phyloP scores from a whole-genome alignment of 441 rosid species.

The Hura crepitans region DNA sequence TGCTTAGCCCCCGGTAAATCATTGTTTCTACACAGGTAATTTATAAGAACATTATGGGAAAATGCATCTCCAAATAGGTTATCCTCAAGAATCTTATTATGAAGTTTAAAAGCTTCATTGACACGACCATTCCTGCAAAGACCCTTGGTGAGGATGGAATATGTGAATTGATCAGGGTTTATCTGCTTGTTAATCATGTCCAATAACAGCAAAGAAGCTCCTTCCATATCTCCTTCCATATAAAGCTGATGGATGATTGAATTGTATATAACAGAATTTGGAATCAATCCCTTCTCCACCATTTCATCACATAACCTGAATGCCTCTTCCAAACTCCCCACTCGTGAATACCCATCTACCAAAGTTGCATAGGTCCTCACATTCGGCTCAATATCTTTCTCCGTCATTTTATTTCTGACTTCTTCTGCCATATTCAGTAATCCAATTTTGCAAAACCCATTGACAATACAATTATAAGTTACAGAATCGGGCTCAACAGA shows the following conservation, averaged over 20 bases:
- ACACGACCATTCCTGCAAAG: conserved; percentile 44
- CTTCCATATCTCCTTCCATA: conserved; percentile 60
- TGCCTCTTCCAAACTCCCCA: conserved; percentile 49
- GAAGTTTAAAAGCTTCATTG: conserved; percentile 44
- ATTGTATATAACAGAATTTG: conserved; percentile 63
- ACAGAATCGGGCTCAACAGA: conserved; percentile 46
- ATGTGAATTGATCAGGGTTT: conserved; percentile 46
- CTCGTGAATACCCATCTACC: conserved; percentile 60
- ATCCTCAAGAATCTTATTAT: conserved; percentile 34
- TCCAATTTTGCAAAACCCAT: conserved; percentile 62
- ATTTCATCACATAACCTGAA: conserved; percentile 46
- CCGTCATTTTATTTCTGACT: conserved; percentile 40
- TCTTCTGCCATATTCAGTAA: conserved; percentile 39
- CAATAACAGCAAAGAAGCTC: conserved; percentile 38
- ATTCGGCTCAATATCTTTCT: conserved; percentile 52
- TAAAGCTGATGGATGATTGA: conserved; percentile 62
- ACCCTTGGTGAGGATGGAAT: conserved; percentile 46
- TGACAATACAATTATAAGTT: conserved; percentile 54
- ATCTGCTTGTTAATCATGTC: conserved; percentile 45
- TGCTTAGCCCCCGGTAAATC: conserved; percentile 43
- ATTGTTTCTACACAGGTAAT: conserved; percentile 37
- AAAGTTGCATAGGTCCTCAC: conserved; percentile 71
- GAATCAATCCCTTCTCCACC: conserved; percentile 50
- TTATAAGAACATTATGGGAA: conserved; percentile 49
- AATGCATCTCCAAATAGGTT: conserved; percentile 39